Conservation (phyloP, 2,329 filamentous ascomycete genomes). For the Stagonosporopsis vannaccii region DNA sequence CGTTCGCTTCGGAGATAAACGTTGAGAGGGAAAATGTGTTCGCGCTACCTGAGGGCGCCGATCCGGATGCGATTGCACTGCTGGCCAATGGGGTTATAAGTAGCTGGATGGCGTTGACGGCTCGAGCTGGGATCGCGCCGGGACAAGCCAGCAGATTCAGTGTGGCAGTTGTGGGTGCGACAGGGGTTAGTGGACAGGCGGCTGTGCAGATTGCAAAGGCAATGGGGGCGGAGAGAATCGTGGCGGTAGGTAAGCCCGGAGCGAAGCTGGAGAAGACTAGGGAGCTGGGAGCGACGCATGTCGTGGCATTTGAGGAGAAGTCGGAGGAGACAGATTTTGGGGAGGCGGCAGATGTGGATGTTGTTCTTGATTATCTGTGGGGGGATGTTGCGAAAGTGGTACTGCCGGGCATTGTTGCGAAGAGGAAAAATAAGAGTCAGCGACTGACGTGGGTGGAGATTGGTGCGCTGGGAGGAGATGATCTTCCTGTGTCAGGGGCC, state of each 20-base stretch:
- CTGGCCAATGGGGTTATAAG: slow-evolving; percentile 64
- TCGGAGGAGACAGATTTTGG: slow-evolving; percentile 61
- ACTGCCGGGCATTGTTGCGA: slow-evolving; percentile 18
- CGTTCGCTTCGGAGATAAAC: slow-evolving; percentile 59
- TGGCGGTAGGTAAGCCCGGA: slow-evolving; percentile 61
- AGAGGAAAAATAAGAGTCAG: slow-evolving; percentile 24
- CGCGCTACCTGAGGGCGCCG: slow-evolving; percentile 55
- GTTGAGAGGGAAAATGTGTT: slow-evolving; percentile 51
- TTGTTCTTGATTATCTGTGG: slow-evolving; percentile 66
- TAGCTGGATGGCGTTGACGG: slow-evolving; percentile 64
- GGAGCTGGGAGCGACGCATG: slow-evolving; percentile 55
- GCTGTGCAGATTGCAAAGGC: slow-evolving; percentile 58
- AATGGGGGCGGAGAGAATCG: slow-evolving; percentile 59
- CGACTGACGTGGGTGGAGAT: slow-evolving; percentile 28
- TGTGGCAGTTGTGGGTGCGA: slow-evolving; percentile 62
- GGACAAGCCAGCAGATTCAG: slow-evolving; percentile 51
- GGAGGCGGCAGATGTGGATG: slow-evolving; percentile 56
- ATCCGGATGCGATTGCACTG: slow-evolving; percentile 60
- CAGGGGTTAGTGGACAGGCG: slow-evolving; percentile 60
- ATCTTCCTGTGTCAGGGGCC: not conserved
- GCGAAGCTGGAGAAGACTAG: slow-evolving; percentile 48
- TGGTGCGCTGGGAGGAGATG: slow-evolving; percentile 21
- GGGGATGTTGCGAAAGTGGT: slow-evolving; percentile 42
- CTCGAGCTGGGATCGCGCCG: slow-evolving; percentile 51
- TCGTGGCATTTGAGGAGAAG: slow-evolving; percentile 54